These are phyloP conservation scores for Microcyclosporella mali DNA, from an alignment of 2,329 filamentous ascomycete genomes.

Conservation along the genomic window DNA sequence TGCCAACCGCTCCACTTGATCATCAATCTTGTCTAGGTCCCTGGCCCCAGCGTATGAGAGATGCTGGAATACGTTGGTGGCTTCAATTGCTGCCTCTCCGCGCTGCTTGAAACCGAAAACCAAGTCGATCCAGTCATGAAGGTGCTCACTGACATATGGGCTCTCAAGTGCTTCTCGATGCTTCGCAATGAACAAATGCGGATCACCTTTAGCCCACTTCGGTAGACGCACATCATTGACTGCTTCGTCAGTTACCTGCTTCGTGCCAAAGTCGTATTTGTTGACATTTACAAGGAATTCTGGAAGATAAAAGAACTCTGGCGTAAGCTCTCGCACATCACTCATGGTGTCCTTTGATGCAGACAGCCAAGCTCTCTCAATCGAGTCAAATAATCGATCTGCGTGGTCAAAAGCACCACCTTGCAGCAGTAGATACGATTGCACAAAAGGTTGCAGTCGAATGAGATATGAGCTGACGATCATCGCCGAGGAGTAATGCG, in stretches of 20 bases:
- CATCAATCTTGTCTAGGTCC: slow-evolving; percentile 83
- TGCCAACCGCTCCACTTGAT: slow-evolving; percentile 77
- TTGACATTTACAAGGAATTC: slow-evolving; percentile 95
- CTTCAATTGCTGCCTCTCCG: slow-evolving; percentile 85
- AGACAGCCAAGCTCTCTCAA: slow-evolving; percentile 84
- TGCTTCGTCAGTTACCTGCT: slow-evolving; percentile 70
- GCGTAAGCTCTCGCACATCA: slow-evolving; percentile 89
- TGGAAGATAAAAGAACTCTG: slow-evolving; percentile 94
- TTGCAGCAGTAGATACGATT: slow-evolving; percentile 88
- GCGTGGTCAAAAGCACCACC: slow-evolving; percentile 96
- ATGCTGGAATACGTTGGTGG: slow-evolving; percentile 91
- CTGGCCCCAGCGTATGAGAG: slow-evolving; percentile 91
- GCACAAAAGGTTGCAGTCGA: slow-evolving; percentile 88
- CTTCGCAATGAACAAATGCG: slow-evolving; percentile 90
- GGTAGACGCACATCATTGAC: slow-evolving; percentile 88
- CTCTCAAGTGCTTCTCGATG: slow-evolving; percentile 94
- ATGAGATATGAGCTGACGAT: slow-evolving; percentile 96
- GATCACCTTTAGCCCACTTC: slow-evolving; percentile 93
- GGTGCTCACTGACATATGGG: slow-evolving; percentile 78
- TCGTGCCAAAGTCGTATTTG: slow-evolving; percentile 82
- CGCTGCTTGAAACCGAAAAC: slow-evolving; percentile 92
- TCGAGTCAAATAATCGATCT: slow-evolving; percentile 89
- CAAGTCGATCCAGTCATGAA: slow-evolving; percentile 94
- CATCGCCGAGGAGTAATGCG: slow-evolving; percentile 98
- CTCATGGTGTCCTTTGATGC: slow-evolving; percentile 85